Percentiles rank a stretch among this genome's conserved stretches.
Evolutionary conservation across 768 basidiomycete species (phyloP).

Genomic region (Cystofilobasidium macerans): DNA sequence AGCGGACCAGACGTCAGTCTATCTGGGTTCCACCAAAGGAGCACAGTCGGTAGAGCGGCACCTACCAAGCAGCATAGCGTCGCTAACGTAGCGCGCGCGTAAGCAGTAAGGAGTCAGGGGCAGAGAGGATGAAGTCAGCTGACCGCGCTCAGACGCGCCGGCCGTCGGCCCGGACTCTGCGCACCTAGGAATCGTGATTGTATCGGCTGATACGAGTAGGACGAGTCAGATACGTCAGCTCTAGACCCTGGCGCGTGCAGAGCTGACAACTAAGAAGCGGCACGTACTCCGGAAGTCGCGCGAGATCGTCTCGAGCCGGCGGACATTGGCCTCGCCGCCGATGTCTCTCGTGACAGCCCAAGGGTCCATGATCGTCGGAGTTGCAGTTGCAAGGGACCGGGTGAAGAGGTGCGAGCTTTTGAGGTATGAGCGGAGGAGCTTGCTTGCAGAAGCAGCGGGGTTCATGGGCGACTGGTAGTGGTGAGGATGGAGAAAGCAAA

Average conservation of each 20-base stretch:
- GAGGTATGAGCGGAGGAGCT: too few species aligned
- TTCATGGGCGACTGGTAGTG: too few species aligned
- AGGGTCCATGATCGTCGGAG: constrained; percentile 1
- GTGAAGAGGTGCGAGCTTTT: not conserved
- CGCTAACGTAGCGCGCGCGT: constrained; percentile 26
- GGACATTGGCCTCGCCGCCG: constrained; percentile 37
- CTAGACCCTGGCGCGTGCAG: not conserved
- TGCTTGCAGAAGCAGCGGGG: too few species aligned
- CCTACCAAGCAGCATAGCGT: constrained; percentile 35
- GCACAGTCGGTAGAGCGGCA: not conserved
- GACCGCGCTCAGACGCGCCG: not conserved
- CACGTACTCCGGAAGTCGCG: constrained; percentile 38
- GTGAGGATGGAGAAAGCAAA: too few species aligned
- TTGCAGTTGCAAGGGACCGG: not conserved
- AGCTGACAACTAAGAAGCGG: not conserved
- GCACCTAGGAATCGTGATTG: constrained; percentile 35
- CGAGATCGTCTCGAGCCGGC: constrained; percentile 30
- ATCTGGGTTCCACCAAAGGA: not conserved
- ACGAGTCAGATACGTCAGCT: not conserved
- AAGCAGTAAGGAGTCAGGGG: not conserved
- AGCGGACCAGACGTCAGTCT: not conserved
- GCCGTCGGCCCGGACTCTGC: not conserved
- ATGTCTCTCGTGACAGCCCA: constrained; percentile 34
- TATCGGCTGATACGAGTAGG: constrained; percentile 33
- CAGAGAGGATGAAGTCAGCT: not conserved